Evolutionary conservation across 2,329 filamentous ascomycete species (phyloP), one percentile per base, ranked within the genome.

Genomic region (Sarocladium kiliense): DNA sequence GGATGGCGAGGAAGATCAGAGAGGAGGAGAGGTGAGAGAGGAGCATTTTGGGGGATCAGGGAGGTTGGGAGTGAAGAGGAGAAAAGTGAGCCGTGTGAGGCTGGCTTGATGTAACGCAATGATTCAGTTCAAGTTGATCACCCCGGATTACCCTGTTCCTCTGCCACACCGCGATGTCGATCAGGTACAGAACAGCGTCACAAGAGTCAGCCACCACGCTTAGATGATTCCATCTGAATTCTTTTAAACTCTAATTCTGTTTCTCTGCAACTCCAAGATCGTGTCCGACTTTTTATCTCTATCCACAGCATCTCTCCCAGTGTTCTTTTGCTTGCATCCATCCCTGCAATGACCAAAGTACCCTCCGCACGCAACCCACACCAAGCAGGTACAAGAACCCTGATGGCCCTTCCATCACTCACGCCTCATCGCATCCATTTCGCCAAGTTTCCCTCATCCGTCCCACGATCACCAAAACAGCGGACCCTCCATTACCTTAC

Each of bases 361-460:
- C 41, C 41, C 41, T 19, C 41, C 10, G 10, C 41, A 5, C 14
- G 7, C 10, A 23, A 25, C 23, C 18, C 23, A 10, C 41, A 45
- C 41, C 41, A 21, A 34, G 36, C 11, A 51, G 25, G 47, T 34
- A 34, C 23, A 51, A 51, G 47, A 51, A 51, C 47, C 47, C 18
- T 51, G 47, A 51, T 51, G 47, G 41, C 41, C 7, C 23, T 10
- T 32, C 30, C 7, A 7, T 12, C 30, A 12, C 12, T 12, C 30
- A 32, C 30, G 6, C 12, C 12, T 12, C 12, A 6, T 32, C 30
- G 12, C 41, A 10, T 25, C 41, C 41, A 11, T 16, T 25, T 18
- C 19, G 23, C 41, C 18, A 23, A 23, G 18, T 25, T 19, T 6
- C 23, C 14, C 41, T 25, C 16, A 4, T 25, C 23, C 9, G 21